Conservation (phyloP, 2,329 filamentous ascomycete genomes). For the Colletotrichum sp. region DNA sequence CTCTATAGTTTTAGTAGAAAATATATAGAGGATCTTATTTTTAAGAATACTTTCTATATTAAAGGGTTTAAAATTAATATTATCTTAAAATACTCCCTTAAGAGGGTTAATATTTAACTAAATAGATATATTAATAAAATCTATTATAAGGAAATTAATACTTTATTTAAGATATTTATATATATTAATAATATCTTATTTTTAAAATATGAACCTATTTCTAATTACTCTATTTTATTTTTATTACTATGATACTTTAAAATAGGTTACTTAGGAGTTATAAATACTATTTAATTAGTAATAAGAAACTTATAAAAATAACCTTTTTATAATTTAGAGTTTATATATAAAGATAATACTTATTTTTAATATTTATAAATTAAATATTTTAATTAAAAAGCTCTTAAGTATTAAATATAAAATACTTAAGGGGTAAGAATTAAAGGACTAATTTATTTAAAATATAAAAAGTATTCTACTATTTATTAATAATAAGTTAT, state of each 20-base stretch:
- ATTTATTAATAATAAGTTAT: not conserved
- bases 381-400: not conserved
- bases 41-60: too few species aligned
- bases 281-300: not conserved
- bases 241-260: not conserved
- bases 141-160: not conserved
- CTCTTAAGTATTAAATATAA: not conserved
- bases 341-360: not conserved
- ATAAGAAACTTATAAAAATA: not conserved
- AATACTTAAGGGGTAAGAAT: not conserved
- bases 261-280: not conserved
- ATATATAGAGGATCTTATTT: too few species aligned
- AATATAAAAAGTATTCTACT: not conserved
- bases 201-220: not conserved
- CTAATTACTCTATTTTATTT: not conserved
- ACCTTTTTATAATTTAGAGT: not conserved
- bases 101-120: too few species aligned
- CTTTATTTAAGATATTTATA: too few species aligned
- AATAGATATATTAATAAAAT: not conserved
- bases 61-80: too few species aligned
- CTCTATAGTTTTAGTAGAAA: too few species aligned
- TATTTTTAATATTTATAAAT: too few species aligned
- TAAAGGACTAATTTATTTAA: fast-evolving
- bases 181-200: not conserved
- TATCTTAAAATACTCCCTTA: too few species aligned